Evolutionary conservation across 2,329 filamentous ascomycete species (phyloP), one percentile per base, ranked within the genome.

Genomic region (Septoria linicola): DNA sequence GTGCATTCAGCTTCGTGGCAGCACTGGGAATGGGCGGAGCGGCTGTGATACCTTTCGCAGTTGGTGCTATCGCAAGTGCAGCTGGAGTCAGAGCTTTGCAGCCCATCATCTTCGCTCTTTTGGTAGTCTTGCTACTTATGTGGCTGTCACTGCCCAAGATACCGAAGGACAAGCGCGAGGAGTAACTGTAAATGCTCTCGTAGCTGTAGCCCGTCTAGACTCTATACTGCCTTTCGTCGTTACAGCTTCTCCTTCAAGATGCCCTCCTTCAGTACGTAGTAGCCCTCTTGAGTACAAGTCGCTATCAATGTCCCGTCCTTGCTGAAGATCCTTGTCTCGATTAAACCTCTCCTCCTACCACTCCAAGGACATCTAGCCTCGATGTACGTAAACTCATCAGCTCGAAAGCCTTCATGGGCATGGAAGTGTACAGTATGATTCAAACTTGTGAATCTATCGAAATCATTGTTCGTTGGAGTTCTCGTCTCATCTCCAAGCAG

Each of bases 311-410:
- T 83, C 17, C 87, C 87, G 56, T 89, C 82, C 54, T 71, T 73
- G 25, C 79, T 76, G 3, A 83, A 89, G 49, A 90, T 85, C 68
- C 80, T 78, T 73, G 88, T 84, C 59, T 78, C 80, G 30, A 89
- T 86, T 4, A 89, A 75, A 0, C 85, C 87, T 51, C 87, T 76
- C 4, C 85, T 85, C 58, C 88, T 83, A 2, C 83, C 85, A 4
- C 83, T 79, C 86, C 87, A 91, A 0, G 86, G 85, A 52, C 81
- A 87, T 68, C 84, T 80, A 80, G 87, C 87, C 72, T 89, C 86
- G 23, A 77, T 78, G 60, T 88, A 82, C 79, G 88, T 84, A 85
- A 86, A 88, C 69, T 89, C 73, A 48, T 76, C 74, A 13, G 73
- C 73, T 41, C 70, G 63, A 55, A 75, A 75, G 13, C 61, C 66